Base-by-base conservation (phyloP, 2,329 filamentous ascomycete genomes). In the Knoxdaviesia capensis region DNA sequence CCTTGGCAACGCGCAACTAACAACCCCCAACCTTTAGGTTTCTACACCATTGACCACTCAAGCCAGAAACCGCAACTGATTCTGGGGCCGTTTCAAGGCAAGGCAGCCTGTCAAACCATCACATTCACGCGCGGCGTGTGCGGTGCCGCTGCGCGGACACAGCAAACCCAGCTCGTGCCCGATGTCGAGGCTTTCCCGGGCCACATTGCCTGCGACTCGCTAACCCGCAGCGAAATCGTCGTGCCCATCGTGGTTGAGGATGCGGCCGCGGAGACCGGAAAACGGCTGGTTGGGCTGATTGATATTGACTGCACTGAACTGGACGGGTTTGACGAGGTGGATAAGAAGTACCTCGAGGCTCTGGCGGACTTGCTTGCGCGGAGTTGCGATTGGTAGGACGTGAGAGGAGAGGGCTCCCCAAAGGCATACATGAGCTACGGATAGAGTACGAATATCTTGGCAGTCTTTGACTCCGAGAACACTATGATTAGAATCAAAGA, bases 181-280 rank as follows among this genome's bases (percentile, higher is more conserved):
- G 76, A 90, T 55, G 81, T 90, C 6, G 76, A 83, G 37, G 53
- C 60, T 41, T 88, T 88, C 52, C 78, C 80, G 0, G 82, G 80
- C 2, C 83, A 88, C 54, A 87, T 90, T 53, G 81, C 83, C 7
- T 88, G 83, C 55, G 83, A 90, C 56, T 71, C 72, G 4, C 77
- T 74, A 44, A 83, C 74, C 51, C 71, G 65, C 60, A 87, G 82
- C 54, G 83, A 90, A 63, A 77, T 90, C 54, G 83, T 90, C 11
- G 82, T 88, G 40, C 83, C 83, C 2, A 69, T 88, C 46, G 48
- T 80, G 5, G 54, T 52, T 5, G 52, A 47, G 39, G n/a, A 34
- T 35, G 53, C 52, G 10, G 49, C 52, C 5, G 41, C 50, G 41
- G 51, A 52, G 37, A 56, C 52, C 29, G 50, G 51, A 41, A 53